Evolutionary conservation across 345 rosid genomes (phyloP), one percentile per base, ranked within the genome.

Genomic region (Hibiscus trionum): DNA sequence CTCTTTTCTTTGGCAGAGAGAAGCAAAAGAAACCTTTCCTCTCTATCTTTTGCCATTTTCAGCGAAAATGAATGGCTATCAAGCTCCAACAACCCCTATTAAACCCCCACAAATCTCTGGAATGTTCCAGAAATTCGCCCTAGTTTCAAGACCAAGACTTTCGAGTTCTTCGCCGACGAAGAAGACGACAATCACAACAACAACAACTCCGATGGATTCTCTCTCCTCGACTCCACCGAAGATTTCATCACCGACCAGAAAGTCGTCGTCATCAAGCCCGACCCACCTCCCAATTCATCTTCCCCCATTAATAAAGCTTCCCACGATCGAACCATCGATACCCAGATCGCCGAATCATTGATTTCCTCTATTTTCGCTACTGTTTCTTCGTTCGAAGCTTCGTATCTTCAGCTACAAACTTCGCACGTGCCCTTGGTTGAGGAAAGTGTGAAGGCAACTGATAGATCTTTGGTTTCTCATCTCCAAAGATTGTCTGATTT

Each of bases 71-170:
- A 89, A 85, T 19, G 67, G 74, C 73, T 66, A 79, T 10, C 26
- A 86, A 52, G 49, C 77, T 37, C 42, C 81, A 27, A 50, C 81
- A 4, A 55, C 82, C 1, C 70, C 81, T 14, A 56, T 8, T 56
- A 90, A 86, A 69, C 86, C 84, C n/a, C 96, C 96, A 1, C 97
- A 87, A 73, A 86, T 95, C 77, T 95, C 97, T 0, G 84, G 83
- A 29, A 29, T 29, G 31, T 29, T 29, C 31, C 31, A 29, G 31
- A 29, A 29, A 29, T 29, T 29, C 31, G 99, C 99, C 17, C 74
- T 91, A 69, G 99, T 35, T 86, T 95, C 82, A 91, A 91, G 86
- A 73, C 92, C 81, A 91, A 90, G 72, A 95, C 99, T 3, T 88
- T 80, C 86, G 97, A 95, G 70, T 84, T 95, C 86, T 91, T 95